Percentiles rank a stretch among this genome's conserved stretches.
phyloP scores from a whole-genome alignment of 768 basidiomycete species.

The Suillus lakei region DNA sequence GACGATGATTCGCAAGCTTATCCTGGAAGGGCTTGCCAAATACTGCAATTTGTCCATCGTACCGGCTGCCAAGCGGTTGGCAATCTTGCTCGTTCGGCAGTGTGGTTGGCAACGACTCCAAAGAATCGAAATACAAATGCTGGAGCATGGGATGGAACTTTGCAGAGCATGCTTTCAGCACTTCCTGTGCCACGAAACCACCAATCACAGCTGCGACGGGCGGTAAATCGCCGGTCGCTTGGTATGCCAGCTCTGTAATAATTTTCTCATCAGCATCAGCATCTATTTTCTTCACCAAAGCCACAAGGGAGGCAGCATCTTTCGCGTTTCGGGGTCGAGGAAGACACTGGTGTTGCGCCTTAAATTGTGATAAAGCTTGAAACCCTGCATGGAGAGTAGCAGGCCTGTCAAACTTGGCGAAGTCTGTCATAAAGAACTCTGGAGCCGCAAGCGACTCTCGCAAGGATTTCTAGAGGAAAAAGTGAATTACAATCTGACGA shows the following conservation, averaged over 20 bases:
- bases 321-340: slow-evolving; percentile 83
- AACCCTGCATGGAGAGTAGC: slow-evolving; percentile 91
- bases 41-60: slow-evolving; percentile 95
- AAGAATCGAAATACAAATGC: slow-evolving; percentile 94
- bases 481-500: slow-evolving; percentile 3
- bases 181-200: slow-evolving; percentile 97
- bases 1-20: slow-evolving; percentile 85
- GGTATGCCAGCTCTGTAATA: slow-evolving; percentile 84
- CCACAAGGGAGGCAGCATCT: slow-evolving; percentile 76
- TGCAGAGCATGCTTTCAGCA: slow-evolving; percentile 94
- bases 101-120: slow-evolving; percentile 85
- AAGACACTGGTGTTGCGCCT: slow-evolving; percentile 61
- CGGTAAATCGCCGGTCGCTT: slow-evolving; percentile 88
- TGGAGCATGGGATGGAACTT: slow-evolving; percentile 98
- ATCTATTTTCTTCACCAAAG: slow-evolving; percentile 79
- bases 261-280: slow-evolving; percentile 80
- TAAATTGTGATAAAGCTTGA: slow-evolving; percentile 88
- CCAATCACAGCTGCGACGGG: slow-evolving; percentile 94
- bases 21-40: slow-evolving; percentile 94
- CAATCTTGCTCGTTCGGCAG: slow-evolving; percentile 84
- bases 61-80: slow-evolving; percentile 80
- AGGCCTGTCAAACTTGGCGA: slow-evolving; percentile 95
- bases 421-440: slow-evolving; percentile 93
- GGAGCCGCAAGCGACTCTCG: slow-evolving; percentile 81
- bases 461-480: slow-evolving; percentile 78